Base-by-base conservation (phyloP, 257 asterid species). In the Rhazya stricta region DNA sequence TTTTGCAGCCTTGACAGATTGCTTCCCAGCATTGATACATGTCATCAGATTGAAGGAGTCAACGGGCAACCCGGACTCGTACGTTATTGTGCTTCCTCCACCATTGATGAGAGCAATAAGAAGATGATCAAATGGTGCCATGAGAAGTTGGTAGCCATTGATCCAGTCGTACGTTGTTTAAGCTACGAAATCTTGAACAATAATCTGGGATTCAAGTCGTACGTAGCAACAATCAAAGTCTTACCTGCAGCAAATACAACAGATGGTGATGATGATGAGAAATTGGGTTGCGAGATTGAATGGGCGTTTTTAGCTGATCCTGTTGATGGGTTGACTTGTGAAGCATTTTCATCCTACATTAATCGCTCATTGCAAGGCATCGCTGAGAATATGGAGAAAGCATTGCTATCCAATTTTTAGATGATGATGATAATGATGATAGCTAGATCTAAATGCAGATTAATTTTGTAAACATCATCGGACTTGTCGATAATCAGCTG, bases 241-340 rank as follows among this genome's bases (percentile, higher is more conserved):
- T 16, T 69, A 53, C 48, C 86, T 6, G 43, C 74, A 57, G 1
- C 25, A 41, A 34, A 61, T 6, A 11, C 19, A 25, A 37, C 3
- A 23, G 32, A 3, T 10, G 29, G 50, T 73, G 85, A 75, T 21
- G 86, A 68, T 37, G 86, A 69, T 71, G 90, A 61, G 0, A 18
- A 71, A 6, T 7, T 13, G 82, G 76, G 93, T 4, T 90, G 95
- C 66, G 41, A 75, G 88, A 87, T 91, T 80, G 89, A 88, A 43
- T 90, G 97, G 97, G 83, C 90, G 3, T 87, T 89, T 74, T 67
- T 71, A 43, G 87, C 90, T 63, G 94, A 91, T 76, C 94, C 96
- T 0, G 36, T 88, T 46, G 88, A 87, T 36, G 94, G 94, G 5
- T 67, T 86, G 82, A 85, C 81, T 36, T 85, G 30, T 21, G 88